Percentiles rank a stretch among this genome's conserved stretches.
Conservation (phyloP, 441 rosid genomes). For the Aleurites moluccanus region DNA sequence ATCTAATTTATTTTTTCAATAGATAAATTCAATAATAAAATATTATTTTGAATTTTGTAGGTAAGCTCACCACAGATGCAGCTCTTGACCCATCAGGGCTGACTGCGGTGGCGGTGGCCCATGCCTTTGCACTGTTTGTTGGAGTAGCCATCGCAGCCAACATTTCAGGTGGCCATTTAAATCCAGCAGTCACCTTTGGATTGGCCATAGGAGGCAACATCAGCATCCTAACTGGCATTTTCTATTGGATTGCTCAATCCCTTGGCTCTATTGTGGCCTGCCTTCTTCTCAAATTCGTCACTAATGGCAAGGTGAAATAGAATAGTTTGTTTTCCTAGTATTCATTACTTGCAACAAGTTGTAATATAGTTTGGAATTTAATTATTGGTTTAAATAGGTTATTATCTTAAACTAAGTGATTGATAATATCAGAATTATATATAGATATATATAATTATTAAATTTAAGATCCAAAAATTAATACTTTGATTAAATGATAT, state of each 20-base stretch:
- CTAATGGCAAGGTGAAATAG: conserved; percentile 48
- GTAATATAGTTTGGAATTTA: no score
- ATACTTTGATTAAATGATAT: no score
- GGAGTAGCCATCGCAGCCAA: conserved; percentile 88
- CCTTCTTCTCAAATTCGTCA: conserved; percentile 67
- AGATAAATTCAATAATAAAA: no score
- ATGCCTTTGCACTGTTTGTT: conserved; percentile 76
- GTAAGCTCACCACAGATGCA: conserved; percentile 66
- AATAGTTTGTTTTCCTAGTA: neutral
- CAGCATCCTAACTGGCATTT: conserved; percentile 67
- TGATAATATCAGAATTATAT: no score
- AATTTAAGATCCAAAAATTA: no score
- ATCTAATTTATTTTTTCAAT: no score
- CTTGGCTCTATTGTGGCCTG: conserved; percentile 86
- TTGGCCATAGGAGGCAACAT: conserved; percentile 82
- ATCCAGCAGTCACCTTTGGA: conserved; percentile 93
- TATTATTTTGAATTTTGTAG: conserved; percentile 20
- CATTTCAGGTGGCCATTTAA: conserved; percentile 89
- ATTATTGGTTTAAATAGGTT: no score
- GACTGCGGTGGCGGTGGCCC: conserved; percentile 80
- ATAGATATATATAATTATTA: no score
- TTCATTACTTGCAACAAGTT: no score
- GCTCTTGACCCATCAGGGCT: conserved; percentile 78
- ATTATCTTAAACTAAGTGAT: no score
- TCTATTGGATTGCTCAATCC: conserved; percentile 89